These are phyloP conservation scores for Amaranthus cruentus DNA, from an alignment of 148 eudicot species.

Conservation along the genomic window DNA sequence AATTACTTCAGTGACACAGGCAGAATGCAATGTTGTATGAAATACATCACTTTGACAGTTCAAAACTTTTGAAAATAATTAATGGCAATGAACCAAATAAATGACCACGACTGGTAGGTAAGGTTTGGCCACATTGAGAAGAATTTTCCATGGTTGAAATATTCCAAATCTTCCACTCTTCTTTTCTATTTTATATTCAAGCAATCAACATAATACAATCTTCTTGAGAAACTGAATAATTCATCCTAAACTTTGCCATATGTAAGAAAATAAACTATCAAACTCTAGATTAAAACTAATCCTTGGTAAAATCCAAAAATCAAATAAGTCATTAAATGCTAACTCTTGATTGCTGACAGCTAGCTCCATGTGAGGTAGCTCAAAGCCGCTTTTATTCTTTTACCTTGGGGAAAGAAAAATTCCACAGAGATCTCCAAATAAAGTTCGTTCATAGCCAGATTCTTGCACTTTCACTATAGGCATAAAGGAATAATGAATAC, in stretches of 20 bases:
- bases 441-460: neutral
- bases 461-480: neutral
- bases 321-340: neutral
- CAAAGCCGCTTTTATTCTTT: too few species aligned
- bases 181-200: neutral
- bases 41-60: too few species aligned
- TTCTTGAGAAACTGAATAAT: neutral
- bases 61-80: too few species aligned
- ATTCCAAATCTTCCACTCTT: neutral
- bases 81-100: neutral
- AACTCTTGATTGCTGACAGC: neutral
- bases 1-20: too few species aligned
- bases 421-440: too few species aligned
- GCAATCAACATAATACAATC: neutral
- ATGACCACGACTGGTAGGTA: neutral
- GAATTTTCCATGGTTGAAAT: neutral
- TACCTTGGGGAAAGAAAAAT: too few species aligned
- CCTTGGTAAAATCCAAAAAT: neutral
- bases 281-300: neutral
- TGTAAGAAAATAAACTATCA: neutral
- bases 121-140: neutral
- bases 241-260: neutral
- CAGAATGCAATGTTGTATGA: too few species aligned
- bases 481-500: too few species aligned
- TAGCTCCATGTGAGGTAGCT: neutral